A percentile compares a stretch with the other conserved stretches of the same genome.
These are phyloP conservation scores for Dimocarpus longan DNA, from an alignment of 345 rosid genomes.

Conservation along the genomic window DNA sequence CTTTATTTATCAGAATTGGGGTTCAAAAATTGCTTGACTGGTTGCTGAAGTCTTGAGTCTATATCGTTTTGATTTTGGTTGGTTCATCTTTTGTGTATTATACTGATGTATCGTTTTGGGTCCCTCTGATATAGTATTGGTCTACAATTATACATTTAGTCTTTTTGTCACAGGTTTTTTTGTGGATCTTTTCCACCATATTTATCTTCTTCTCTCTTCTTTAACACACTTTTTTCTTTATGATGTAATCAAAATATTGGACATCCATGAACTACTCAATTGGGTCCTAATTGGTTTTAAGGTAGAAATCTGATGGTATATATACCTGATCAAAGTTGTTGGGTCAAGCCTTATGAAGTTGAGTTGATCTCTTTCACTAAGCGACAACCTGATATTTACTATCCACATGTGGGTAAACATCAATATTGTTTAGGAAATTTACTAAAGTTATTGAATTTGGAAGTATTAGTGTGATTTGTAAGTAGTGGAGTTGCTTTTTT, in stretches of 20 bases:
- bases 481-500: neutral
- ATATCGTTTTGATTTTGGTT: neutral
- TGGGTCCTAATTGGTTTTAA: neutral
- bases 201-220: neutral
- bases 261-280: neutral
- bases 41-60: neutral
- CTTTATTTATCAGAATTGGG: neutral
- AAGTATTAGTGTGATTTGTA: neutral
- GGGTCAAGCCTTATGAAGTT: neutral
- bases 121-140: neutral
- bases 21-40: neutral
- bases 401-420: neutral
- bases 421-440: neutral
- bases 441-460: neutral
- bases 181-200: neutral
- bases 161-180: neutral
- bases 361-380: slow-evolving; percentile 6
- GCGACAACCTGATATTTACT: neutral
- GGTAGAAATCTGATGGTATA: neutral
- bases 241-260: neutral
- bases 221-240: neutral
- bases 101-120: neutral
- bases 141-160: neutral
- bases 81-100: neutral
- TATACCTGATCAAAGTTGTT: neutral